Percentiles rank a stretch among this genome's conserved stretches.
Conservation (phyloP, 805 yeast species). For the Komagataella phaffii region DNA sequence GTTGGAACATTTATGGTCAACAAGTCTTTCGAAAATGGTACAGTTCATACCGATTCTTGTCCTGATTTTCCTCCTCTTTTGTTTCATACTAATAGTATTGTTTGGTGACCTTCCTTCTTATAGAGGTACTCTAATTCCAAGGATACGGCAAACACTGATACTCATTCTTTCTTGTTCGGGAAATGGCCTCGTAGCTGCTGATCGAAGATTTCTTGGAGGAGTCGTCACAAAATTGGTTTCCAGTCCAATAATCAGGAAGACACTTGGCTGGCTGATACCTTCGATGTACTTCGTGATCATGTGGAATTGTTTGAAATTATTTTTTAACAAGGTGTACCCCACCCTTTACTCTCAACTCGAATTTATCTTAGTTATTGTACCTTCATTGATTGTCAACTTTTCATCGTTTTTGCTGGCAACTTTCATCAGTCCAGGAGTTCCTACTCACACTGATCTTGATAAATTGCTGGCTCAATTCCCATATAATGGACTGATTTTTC, state of each 20-base stretch:
- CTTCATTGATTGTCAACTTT: conserved; percentile 20
- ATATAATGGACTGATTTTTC: conserved; percentile 27
- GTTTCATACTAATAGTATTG: conserved; percentile 18
- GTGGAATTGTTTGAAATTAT: conserved; percentile 12
- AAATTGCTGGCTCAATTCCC: conserved; percentile 10
- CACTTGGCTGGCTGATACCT: conserved; percentile 32
- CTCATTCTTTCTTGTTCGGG: conserved; percentile 9
- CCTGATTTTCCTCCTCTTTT: neutral
- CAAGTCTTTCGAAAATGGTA: neutral
- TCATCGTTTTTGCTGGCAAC: conserved; percentile 23
- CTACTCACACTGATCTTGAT: conserved; percentile 7
- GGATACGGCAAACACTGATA: conserved; percentile 12
- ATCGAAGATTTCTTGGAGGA: conserved; percentile 13
- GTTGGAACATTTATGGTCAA: neutral
- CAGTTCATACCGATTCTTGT: neutral
- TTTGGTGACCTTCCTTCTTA: conserved; percentile 35
- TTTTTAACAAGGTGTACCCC: conserved; percentile 11
- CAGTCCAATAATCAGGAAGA: conserved; percentile 5
- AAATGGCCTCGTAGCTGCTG: conserved; percentile 7
- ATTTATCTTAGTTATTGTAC: conserved; percentile 13
- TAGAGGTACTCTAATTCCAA: neutral
- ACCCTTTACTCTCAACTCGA: conserved; percentile 4
- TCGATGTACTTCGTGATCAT: conserved; percentile 23
- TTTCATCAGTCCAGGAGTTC: conserved; percentile 28
- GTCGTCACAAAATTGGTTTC: conserved; percentile 4